phyloP scores from a whole-genome alignment of 2,329 filamentous ascomycete genomes.

The Ophiostoma ulmi region DNA sequence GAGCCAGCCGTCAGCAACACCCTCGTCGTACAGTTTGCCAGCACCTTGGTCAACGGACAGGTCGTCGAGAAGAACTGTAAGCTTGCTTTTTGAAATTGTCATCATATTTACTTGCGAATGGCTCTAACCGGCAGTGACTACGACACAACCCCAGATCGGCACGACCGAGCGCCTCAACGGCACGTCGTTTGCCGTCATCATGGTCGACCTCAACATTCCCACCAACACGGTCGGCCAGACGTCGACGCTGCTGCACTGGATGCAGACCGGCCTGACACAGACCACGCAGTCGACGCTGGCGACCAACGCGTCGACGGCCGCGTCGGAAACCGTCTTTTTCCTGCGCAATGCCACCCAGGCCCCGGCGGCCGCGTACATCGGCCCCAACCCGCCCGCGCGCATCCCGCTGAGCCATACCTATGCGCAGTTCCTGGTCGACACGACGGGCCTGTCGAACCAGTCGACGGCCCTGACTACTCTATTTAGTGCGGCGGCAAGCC shows the following conservation, averaged over 20 bases:
- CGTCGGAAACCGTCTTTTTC: slow-evolving; percentile 30
- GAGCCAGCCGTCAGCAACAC: slow-evolving; percentile 36
- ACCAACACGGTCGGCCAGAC: slow-evolving; percentile 37
- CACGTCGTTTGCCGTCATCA: slow-evolving; percentile 40
- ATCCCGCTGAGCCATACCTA: slow-evolving; percentile 39
- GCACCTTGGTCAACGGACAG: slow-evolving; percentile 37
- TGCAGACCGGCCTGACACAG: slow-evolving; percentile 39
- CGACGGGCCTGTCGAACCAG: slow-evolving; percentile 31
- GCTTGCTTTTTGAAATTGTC: neutral
- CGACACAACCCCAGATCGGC: slow-evolving; percentile 25
- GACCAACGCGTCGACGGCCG: neutral
- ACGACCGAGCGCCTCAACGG: slow-evolving; percentile 38
- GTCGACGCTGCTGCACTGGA: slow-evolving; percentile 41
- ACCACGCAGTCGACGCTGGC: slow-evolving; percentile 16
- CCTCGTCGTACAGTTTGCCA: slow-evolving; percentile 40
- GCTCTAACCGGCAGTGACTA: slow-evolving; percentile 23
- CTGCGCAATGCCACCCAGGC: slow-evolving; percentile 34
- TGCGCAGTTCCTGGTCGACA: slow-evolving; percentile 40
- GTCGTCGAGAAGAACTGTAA: slow-evolving; percentile 38
- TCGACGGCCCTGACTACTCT: slow-evolving; percentile 28
- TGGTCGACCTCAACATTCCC: slow-evolving; percentile 47
- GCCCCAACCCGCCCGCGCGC: slow-evolving; percentile 38
- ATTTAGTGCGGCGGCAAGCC: slow-evolving; percentile 31
- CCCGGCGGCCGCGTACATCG: slow-evolving; percentile 34
- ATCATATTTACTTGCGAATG: neutral